Evolutionary conservation across 129 eudicot genomes (phyloP).

Genomic region (Chrysanthemum makinoi): DNA sequence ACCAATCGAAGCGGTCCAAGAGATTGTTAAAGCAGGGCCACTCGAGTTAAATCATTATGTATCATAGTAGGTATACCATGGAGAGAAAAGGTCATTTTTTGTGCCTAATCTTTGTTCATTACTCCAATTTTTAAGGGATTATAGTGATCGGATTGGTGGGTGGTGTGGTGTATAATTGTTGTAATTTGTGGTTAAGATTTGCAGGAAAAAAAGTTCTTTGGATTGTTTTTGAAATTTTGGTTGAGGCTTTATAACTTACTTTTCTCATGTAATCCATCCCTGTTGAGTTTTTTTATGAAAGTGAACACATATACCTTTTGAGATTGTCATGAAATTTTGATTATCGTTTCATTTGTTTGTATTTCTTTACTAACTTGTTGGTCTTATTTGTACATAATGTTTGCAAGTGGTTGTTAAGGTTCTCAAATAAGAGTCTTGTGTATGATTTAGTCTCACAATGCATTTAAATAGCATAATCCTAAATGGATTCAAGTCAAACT

Average conservation of each 20-base stretch:
- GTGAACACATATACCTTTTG: slow-evolving; percentile 21
- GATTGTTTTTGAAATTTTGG: slow-evolving; percentile 38
- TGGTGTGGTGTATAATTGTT: slow-evolving; percentile 40
- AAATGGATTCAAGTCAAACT: too few species aligned
- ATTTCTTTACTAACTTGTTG: neutral
- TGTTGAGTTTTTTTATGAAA: slow-evolving; percentile 24
- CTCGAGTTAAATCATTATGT: slow-evolving; percentile 71
- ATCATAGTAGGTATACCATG: slow-evolving; percentile 39
- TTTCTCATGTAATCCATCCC: slow-evolving; percentile 34
- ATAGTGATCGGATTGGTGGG: slow-evolving; percentile 27
- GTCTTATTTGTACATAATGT: neutral
- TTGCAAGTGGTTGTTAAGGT: too few species aligned
- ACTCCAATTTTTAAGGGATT: slow-evolving; percentile 36
- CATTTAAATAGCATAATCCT: too few species aligned
- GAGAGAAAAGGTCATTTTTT: slow-evolving; percentile 51
- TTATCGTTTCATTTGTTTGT: neutral
- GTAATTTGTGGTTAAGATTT: slow-evolving; percentile 33
- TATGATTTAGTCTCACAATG: too few species aligned
- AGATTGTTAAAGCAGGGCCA: slow-evolving; percentile 98
- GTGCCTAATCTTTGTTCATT: slow-evolving; percentile 33
- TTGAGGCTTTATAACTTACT: slow-evolving; percentile 27
- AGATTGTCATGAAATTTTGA: slow-evolving; percentile 10
- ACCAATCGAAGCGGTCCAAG: slow-evolving; percentile 91
- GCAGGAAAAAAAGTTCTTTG: slow-evolving; percentile 18
- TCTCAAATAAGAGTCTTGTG: too few species aligned